Evolutionary conservation across 164 flowering plant genomes (phyloP).

Genomic region (Nymphaea colorata): DNA sequence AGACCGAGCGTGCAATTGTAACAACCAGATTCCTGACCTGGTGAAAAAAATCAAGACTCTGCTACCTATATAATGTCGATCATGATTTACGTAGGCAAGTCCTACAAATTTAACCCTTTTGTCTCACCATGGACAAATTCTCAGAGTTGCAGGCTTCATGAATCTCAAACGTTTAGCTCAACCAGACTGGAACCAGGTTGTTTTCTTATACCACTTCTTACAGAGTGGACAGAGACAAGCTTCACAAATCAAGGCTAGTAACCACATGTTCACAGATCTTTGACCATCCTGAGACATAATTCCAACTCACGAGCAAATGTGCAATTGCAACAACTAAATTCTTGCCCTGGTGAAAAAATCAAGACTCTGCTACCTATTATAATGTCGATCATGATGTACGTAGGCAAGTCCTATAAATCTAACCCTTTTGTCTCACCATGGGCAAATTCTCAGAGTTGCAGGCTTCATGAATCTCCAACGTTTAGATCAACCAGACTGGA

Average conservation of each 20-base stretch:
- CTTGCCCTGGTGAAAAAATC: background rate
- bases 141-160: background rate
- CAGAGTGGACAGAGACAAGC: conserved; percentile 1
- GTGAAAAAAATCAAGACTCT: conserved; percentile 1
- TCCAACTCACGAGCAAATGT: background rate
- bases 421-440: conserved; percentile 5
- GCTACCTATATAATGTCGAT: too few species aligned
- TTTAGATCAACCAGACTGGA: conserved; percentile 13
- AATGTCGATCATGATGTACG: background rate
- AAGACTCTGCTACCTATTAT: conserved; percentile 1
- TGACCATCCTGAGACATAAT: conserved; percentile 1
- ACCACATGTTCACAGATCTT: conserved; percentile 3
- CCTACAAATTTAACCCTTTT: conserved; percentile 4
- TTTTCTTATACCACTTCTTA: conserved; percentile 7
- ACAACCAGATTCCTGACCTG: conserved; percentile 4
- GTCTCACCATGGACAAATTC: conserved; percentile 4
- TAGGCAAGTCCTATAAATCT: conserved; percentile 3
- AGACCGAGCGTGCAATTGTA: background rate
- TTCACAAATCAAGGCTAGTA: conserved; percentile 3
- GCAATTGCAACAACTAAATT: conserved; percentile 5
- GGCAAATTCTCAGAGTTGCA: background rate
- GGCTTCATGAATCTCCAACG: conserved; percentile 6
- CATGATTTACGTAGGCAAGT: conserved; percentile 1
- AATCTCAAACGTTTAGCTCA: conserved; percentile 8
- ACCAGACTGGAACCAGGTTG: conserved; percentile 15